Evolutionary conservation across 495 filamentous ascomycete species (phyloP).

Genomic region (Astrothelium macrocarpum): DNA sequence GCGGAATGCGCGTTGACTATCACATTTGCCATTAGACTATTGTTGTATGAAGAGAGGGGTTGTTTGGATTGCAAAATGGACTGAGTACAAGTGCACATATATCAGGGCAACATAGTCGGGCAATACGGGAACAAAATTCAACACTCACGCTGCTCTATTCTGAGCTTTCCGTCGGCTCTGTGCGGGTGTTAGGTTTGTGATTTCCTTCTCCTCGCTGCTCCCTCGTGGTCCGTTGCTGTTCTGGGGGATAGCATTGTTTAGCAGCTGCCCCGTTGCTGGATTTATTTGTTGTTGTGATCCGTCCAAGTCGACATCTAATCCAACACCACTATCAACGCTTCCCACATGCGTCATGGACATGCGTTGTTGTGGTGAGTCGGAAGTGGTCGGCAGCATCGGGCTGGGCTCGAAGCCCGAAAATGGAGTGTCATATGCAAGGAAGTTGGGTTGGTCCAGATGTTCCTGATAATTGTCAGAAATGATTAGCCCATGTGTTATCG

Average conservation of each 20-base stretch:
- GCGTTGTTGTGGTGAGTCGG: slow-evolving; percentile 13
- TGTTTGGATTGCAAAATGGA: too few relatives aligned
- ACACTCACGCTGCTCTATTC: slow-evolving; percentile 89
- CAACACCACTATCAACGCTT: slow-evolving; percentile 20
- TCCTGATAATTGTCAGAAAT: not conserved
- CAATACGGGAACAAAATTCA: slow-evolving; percentile 14
- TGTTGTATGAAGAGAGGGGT: not conserved
- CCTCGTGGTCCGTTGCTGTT: slow-evolving; percentile 6
- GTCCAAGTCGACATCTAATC: slow-evolving; percentile 14
- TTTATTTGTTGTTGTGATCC: not conserved
- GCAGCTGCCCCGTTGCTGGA: not conserved
- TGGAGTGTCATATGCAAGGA: not conserved
- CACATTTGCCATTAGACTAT: slow-evolving; percentile 7
- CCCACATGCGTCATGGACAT: slow-evolving; percentile 12
- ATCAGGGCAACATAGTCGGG: too few relatives aligned
- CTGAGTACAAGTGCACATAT: too few relatives aligned
- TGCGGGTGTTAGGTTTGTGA: slow-evolving; percentile 53
- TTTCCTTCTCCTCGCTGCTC: slow-evolving; percentile 56
- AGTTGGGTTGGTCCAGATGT: slow-evolving; percentile 1
- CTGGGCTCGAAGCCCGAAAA: not conserved
- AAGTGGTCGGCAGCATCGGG: slow-evolving; percentile 8
- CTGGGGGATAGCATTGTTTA: not conserved
- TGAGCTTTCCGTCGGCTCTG: slow-evolving; percentile 87
- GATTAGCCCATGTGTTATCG: not conserved
- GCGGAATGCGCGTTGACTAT: slow-evolving; percentile 88